phyloP scores from a whole-genome alignment of 495 filamentous ascomycete species.

The Hyaloscypha variabilis region DNA sequence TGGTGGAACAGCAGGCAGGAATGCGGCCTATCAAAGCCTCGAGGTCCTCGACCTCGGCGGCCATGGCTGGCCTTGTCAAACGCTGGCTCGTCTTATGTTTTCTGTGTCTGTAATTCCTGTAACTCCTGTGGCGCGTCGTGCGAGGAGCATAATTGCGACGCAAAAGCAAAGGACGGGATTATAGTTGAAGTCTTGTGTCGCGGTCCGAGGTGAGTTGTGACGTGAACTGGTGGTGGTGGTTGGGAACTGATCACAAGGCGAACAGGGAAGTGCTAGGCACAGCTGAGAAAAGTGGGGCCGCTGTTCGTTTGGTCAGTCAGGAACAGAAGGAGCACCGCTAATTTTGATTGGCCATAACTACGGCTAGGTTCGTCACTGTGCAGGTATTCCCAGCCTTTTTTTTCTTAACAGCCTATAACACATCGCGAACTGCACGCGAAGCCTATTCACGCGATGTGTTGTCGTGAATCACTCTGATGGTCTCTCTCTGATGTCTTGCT shows the following conservation, averaged over 20 bases:
- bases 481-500: too few relatives aligned
- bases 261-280: background rate
- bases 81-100: background rate
- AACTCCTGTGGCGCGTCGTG: constrained; percentile 21
- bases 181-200: background rate
- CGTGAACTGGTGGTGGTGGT: constrained; percentile 6
- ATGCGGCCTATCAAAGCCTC: constrained; percentile 28
- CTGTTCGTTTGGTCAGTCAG: background rate
- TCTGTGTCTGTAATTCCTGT: background rate
- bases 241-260: background rate
- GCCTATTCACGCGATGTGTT: constrained; percentile 1
- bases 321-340: background rate
- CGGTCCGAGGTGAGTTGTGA: background rate
- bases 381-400: constrained; percentile 17
- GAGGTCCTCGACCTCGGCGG: constrained; percentile 13
- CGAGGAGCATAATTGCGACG: constrained; percentile 19
- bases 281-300: background rate
- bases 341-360: background rate
- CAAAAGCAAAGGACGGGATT: constrained; percentile 5
- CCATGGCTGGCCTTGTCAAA: background rate
- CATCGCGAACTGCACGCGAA: constrained; percentile 9
- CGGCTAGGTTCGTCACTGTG: constrained; percentile 5
- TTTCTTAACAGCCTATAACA: constrained; percentile 11
- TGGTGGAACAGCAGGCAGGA: constrained; percentile 19
- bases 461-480: constrained; percentile 6